Base-by-base conservation (phyloP, 2,329 filamentous ascomycete species). In the Simplicillium sp. region DNA sequence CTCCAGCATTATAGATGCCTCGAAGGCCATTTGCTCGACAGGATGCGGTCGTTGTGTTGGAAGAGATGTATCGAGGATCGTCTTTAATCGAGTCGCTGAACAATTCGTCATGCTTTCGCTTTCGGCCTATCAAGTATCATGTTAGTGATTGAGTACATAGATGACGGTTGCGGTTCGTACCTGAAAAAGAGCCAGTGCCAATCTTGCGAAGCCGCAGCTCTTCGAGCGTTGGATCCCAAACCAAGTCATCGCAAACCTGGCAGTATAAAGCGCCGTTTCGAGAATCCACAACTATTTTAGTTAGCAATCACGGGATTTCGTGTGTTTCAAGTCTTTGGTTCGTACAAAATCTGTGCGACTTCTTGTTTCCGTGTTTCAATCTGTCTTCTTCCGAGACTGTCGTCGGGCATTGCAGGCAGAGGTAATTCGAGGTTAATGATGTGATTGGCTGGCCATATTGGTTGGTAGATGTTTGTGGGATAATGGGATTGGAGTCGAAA, bases 1-100 rank as follows among this genome's bases (percentile, higher is more conserved):
- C 88, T n/a, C 90, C 92, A 59, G 95, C 90, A 56, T 97, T 98
- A 63, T 94, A 96, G 45, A 98, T 83, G 28, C 90, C 90, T 29
- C 92, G 80, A 32, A 96, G 77, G 9, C 92, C 90, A 50, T 84
- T 88, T 14, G 87, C 88, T 42, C 86, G 80, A 57, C 90, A 96
- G 11, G 87, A 84, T 7, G 86, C 82, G 43, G 80, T 76, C 20
- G 76, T 82, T 11, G 88, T 89, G 56, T 96, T 94, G 45, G 72
- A 72, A 33, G 80, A 75, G 48, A 95, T 82, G 52, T 86, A 88
- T 41, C 78, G 72, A 43, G 87, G 79, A 47, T 90, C 84, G 44
- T 89, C 84, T 49, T 79, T 80, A 20, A 73, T 62, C 12, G 75
- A 65, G 45, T 82, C 80, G 28, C 69, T 69, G 53, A 82, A 77